Base-by-base conservation (phyloP, 2,329 filamentous ascomycete species). In the Uncinocarpus reesii region DNA sequence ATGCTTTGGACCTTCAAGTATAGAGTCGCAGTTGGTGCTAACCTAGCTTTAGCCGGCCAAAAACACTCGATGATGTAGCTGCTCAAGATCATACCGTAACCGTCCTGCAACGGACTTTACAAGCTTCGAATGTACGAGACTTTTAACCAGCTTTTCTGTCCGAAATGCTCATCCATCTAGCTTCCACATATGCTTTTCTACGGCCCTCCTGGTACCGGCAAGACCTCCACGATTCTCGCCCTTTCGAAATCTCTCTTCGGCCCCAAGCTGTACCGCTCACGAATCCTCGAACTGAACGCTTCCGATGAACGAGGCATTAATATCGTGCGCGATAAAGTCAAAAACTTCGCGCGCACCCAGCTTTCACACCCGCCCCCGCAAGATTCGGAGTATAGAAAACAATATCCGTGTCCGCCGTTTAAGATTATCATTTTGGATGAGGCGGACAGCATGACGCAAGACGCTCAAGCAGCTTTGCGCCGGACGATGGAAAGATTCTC, bases 171-270 rank as follows among this genome's bases (percentile, higher is more conserved):
- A 52, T 44, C 37, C 42, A 48, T 53, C 61, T 54, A 86, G 80
- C 83, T 98, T 32, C 92, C 92, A 2, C 93, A 99, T 68, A 95
- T 98, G 87, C 85, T 99, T 60, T 96, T 96, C 75, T 98, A 98
- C 64, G 92, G 92, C 3, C 92, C 93, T 0, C 93, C 92, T 0
- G 92, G 92, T 35, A 98, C 92, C 0, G 92, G 92, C 58, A 99
- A 99, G 72, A 99, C 92, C 1, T 95, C 87, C 1, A 98, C 93
- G 0, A 88, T 99, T 58, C 84, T 99, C 55, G 93, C 93, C 2
- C 82, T 98, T 24, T 89, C 92, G 48, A 95, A 95, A 69, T 89
- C 96, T 63, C 84, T 99, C 52, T 98, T 94, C 70, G 93, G 92
- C 0, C 92, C 92, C 35, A 87, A 95, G 56, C 81, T 98, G 60